A percentile compares a stretch with the other conserved stretches of the same genome.
Conservation (phyloP, 495 filamentous ascomycete genomes). For the Xylaria cubensis region DNA sequence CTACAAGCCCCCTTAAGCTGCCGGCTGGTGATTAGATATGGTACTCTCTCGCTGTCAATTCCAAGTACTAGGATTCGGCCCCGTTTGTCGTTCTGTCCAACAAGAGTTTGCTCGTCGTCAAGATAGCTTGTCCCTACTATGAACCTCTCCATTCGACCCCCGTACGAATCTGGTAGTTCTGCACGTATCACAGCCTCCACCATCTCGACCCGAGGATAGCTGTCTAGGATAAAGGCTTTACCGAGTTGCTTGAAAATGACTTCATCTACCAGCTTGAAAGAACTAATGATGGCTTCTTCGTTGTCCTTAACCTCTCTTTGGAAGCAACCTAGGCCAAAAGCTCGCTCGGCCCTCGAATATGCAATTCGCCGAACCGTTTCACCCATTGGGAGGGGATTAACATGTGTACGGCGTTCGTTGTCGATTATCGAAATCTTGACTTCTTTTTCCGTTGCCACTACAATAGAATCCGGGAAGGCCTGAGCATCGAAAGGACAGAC, state of each 20-base stretch:
- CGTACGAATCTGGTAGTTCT: conserved; percentile 68
- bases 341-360: conserved; percentile 79
- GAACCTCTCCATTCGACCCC: conserved; percentile 76
- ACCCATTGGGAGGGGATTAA: conserved; percentile 75
- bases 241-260: conserved; percentile 55
- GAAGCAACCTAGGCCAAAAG: conserved; percentile 88
- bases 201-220: conserved; percentile 70
- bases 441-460: conserved; percentile 76
- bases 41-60: conserved; percentile 71
- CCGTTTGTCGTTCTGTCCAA: conserved; percentile 50
- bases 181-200: conserved; percentile 85
- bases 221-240: conserved; percentile 48
- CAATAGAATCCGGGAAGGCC: conserved; percentile 80
- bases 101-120: conserved; percentile 57
- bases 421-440: conserved; percentile 86
- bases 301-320: conserved; percentile 59
- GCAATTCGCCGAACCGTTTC: conserved; percentile 88
- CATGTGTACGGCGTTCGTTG: conserved; percentile 82
- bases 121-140: conserved; percentile 85
- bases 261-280: conserved; percentile 61
- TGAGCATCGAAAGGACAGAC: conserved; percentile 83
- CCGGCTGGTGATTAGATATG: conserved; percentile 70
- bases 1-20: conserved; percentile 78
- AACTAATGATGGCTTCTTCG: conserved; percentile 56
- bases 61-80: conserved; percentile 88